These are phyloP conservation scores for Myotisia sp. DNA, from an alignment of 2,329 filamentous ascomycete species.

Conservation along the genomic window DNA sequence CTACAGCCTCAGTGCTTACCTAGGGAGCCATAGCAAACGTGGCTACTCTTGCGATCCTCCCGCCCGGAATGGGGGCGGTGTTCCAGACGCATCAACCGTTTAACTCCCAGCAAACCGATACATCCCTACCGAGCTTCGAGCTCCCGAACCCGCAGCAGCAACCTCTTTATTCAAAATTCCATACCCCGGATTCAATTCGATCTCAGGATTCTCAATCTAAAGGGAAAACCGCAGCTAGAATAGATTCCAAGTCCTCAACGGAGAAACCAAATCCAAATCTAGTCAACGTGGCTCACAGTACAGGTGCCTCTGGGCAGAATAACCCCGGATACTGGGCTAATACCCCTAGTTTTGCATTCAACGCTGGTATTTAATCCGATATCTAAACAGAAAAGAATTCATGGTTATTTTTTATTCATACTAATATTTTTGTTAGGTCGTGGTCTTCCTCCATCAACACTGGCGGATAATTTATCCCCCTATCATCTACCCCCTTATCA, in stretches of 20 bases:
- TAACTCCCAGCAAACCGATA: conserved; percentile 43
- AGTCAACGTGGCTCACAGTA: conserved; percentile 3
- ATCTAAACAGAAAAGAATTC: conserved; percentile 33
- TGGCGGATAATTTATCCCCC: conserved; percentile 49
- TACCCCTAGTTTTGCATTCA: conserved; percentile 42
- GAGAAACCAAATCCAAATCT: conserved; percentile 1
- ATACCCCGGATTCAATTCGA: conserved; percentile 13
- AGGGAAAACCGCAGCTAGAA: neutral
- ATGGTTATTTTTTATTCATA: conserved; percentile 28
- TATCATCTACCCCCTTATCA: conserved; percentile 54
- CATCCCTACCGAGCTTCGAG: conserved; percentile 57
- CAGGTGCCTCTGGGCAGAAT: conserved; percentile 16
- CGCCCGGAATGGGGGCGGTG: conserved; percentile 48
- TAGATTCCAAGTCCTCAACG: conserved; percentile 1
- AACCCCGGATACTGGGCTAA: conserved; percentile 47
- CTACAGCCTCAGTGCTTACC: no score
- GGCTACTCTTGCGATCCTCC: conserved; percentile 48
- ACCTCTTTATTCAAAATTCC: conserved; percentile 31
- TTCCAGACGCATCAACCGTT: conserved; percentile 48
- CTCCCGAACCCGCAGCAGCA: conserved; percentile 46
- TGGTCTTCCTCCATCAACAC: conserved; percentile 41
- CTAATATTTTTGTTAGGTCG: conserved; percentile 37
- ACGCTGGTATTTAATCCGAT: conserved; percentile 31
- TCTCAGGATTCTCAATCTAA: neutral
- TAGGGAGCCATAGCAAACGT: conserved; percentile 41